Evolutionary conservation across 805 yeast species (phyloP).

Genomic region (Candida taoyuanica): DNA sequence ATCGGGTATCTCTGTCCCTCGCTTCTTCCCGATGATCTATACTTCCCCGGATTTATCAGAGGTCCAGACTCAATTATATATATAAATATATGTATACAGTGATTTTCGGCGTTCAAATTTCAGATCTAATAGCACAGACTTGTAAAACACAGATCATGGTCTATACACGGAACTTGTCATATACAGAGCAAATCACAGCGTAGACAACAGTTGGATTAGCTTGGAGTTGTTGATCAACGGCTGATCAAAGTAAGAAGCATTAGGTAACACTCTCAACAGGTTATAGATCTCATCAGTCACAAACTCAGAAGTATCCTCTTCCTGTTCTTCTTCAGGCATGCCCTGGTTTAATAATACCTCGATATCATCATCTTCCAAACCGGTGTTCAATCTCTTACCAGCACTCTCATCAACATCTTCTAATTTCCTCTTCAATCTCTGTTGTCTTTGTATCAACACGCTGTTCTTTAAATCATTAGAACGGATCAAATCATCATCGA

Average conservation of each 20-base stretch:
- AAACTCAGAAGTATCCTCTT: slow-evolving; percentile 14
- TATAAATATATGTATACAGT: too few relatives aligned
- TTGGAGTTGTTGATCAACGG: slow-evolving; percentile 51
- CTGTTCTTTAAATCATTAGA: slow-evolving; percentile 26
- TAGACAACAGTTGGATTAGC: slow-evolving; percentile 27
- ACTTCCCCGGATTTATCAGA: not conserved
- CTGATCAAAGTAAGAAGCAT: slow-evolving; percentile 47
- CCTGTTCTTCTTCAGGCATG: too few relatives aligned
- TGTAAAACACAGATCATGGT: not conserved
- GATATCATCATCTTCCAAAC: not conserved
- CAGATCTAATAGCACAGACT: not conserved
- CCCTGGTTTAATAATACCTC: too few relatives aligned
- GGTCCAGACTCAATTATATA: too few relatives aligned
- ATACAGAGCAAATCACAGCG: not conserved
- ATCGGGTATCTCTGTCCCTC: slow-evolving; percentile 6
- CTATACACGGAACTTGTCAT: not conserved
- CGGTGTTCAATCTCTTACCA: not conserved
- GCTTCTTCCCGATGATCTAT: too few relatives aligned
- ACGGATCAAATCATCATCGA: slow-evolving; percentile 24
- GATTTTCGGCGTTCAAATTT: too few relatives aligned
- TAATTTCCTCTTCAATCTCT: slow-evolving; percentile 4
- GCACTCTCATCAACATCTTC: not conserved
- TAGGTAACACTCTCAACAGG: slow-evolving; percentile 53
- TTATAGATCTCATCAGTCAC: slow-evolving; percentile 42
- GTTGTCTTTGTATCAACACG: slow-evolving; percentile 2